Evolutionary conservation across 441 rosid genomes (phyloP).

Genomic region (Populus hybrid): DNA sequence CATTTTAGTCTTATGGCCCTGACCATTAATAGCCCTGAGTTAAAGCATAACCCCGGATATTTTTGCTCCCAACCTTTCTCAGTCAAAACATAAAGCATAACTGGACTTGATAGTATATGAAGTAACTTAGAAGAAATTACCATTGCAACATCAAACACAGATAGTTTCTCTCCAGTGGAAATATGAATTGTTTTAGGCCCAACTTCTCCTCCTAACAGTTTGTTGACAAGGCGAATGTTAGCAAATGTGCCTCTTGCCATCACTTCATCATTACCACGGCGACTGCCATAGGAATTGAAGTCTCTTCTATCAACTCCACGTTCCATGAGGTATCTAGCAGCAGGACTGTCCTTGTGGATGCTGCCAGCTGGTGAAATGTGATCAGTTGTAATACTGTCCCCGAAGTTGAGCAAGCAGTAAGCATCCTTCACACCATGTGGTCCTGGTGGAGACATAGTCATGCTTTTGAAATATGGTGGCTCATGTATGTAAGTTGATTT

Average conservation of each 20-base stretch:
- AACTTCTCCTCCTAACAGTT: slow-evolving; percentile 76
- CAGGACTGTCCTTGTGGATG: slow-evolving; percentile 88
- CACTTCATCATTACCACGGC: slow-evolving; percentile 88
- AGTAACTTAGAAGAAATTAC: no score
- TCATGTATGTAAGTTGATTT: slow-evolving; percentile 87
- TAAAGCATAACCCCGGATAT: no score
- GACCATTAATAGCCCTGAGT: no score
- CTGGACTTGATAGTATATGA: no score
- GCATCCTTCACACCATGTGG: slow-evolving; percentile 84
- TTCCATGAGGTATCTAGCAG: slow-evolving; percentile 83
- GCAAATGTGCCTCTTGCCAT: slow-evolving; percentile 95
- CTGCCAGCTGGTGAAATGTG: slow-evolving; percentile 97
- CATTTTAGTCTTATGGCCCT: no score
- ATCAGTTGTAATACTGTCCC: slow-evolving; percentile 95
- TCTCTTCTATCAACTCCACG: slow-evolving; percentile 77
- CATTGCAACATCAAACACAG: slow-evolving; percentile 81
- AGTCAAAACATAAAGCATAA: no score
- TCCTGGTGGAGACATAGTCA: slow-evolving; percentile 72
- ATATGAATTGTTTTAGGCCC: slow-evolving; percentile 91
- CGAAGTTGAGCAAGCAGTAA: slow-evolving; percentile 79
- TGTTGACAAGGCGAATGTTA: slow-evolving; percentile 80
- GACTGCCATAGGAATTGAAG: slow-evolving; percentile 90
- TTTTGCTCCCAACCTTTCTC: no score
- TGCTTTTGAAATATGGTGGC: slow-evolving; percentile 88
- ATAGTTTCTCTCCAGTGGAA: slow-evolving; percentile 79